phyloP scores from a whole-genome alignment of 805 yeast genomes.

The Candida tibetensis region DNA sequence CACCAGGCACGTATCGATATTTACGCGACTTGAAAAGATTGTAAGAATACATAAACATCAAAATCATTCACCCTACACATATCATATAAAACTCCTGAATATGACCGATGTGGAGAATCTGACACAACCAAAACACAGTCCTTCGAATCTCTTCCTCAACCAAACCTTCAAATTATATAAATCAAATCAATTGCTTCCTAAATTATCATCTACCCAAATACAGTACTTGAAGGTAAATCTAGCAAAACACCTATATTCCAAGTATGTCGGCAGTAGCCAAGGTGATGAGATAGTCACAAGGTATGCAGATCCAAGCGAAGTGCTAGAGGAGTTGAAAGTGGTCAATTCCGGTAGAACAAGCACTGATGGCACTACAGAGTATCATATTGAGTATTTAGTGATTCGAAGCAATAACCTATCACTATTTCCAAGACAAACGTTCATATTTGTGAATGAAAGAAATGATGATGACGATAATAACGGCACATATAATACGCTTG shows the following conservation, averaged over 20 bases:
- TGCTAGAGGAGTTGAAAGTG: conserved; percentile 4
- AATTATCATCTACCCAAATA: conserved; percentile 3
- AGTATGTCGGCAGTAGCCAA: neutral
- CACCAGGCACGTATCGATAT: no score
- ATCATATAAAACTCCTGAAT: no score
- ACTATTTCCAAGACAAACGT: conserved; percentile 11
- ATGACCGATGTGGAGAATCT: conserved; percentile 1
- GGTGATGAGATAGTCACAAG: conserved; percentile 8
- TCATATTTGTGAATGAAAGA: conserved; percentile 7
- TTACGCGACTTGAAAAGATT: no score
- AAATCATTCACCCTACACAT: no score
- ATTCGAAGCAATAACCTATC: conserved; percentile 6
- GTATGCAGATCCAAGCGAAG: conserved; percentile 8
- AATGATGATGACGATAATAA: neutral
- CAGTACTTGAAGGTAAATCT: conserved; percentile 6
- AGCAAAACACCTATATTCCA: conserved; percentile 3
- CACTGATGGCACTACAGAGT: conserved; percentile 2
- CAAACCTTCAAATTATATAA: conserved; percentile 14
- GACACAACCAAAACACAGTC: neutral
- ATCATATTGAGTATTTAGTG: conserved; percentile 8
- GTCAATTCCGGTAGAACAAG: neutral
- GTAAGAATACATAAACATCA: no score
- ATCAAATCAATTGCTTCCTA: conserved; percentile 8
- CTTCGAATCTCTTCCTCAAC: conserved; percentile 10
- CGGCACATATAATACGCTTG: conserved; percentile 6